phyloP scores from a whole-genome alignment of 331 rosid species.

The Malus hybrid region DNA sequence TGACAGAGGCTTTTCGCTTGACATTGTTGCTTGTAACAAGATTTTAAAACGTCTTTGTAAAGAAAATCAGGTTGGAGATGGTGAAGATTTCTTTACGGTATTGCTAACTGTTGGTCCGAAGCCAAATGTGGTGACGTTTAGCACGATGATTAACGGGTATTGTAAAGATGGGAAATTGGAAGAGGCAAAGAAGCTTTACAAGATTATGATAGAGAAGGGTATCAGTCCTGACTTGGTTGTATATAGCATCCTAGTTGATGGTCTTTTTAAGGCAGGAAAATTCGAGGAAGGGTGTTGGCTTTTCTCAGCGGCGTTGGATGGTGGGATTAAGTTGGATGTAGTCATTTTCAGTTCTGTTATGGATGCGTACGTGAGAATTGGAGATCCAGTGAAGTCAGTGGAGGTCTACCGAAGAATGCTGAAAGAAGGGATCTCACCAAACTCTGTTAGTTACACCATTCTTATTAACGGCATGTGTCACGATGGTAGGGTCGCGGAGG shows the following conservation, averaged over 20 bases:
- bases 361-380: slow-evolving; percentile 30
- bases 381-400: slow-evolving; percentile 4
- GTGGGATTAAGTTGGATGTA: slow-evolving; percentile 16
- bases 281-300: slow-evolving; percentile 17
- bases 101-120: slow-evolving; percentile 12
- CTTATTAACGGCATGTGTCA: slow-evolving; percentile 20
- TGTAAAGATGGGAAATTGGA: slow-evolving; percentile 21
- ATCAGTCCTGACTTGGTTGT: slow-evolving; percentile 19
- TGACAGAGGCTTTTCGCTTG: slow-evolving; percentile 7
- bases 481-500: slow-evolving; percentile 1
- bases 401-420: slow-evolving; percentile 19
- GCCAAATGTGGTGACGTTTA: slow-evolving; percentile 21
- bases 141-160: slow-evolving; percentile 13
- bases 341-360: slow-evolving; percentile 26
- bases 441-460: slow-evolving; percentile 24
- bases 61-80: slow-evolving; percentile 3
- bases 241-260: slow-evolving; percentile 19
- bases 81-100: slow-evolving; percentile 7
- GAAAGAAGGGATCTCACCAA: slow-evolving; percentile 13
- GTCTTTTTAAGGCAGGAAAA: slow-evolving; percentile 17
- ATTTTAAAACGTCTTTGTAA: slow-evolving; percentile 10
- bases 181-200: slow-evolving; percentile 18
- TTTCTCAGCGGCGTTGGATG: slow-evolving; percentile 7
- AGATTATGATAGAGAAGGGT: slow-evolving; percentile 18
- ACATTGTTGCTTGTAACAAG: slow-evolving; percentile 17